These are phyloP conservation scores for Fennellomyces sp. DNA, from an alignment of 371 early-diverging fungal genomes.

Conservation along the genomic window DNA sequence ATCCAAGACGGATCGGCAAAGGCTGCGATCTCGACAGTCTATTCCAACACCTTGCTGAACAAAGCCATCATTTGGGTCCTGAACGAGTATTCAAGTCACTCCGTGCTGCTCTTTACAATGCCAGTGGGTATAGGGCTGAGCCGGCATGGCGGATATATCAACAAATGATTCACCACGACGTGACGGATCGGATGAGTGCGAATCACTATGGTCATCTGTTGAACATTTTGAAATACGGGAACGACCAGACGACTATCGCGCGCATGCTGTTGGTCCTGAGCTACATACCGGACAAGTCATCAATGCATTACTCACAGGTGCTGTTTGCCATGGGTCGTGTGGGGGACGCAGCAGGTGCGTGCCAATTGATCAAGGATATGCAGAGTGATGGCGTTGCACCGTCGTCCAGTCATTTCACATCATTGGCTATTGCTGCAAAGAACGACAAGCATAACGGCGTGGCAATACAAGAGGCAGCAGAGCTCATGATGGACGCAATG, in stretches of 20 bases:
- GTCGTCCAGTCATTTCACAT: slow-evolving; percentile 29
- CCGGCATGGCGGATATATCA: slow-evolving; percentile 42
- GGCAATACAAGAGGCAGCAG: slow-evolving; percentile 10
- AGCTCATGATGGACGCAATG: slow-evolving; percentile 28
- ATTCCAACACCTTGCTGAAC: slow-evolving; percentile 4
- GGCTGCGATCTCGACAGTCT: slow-evolving; percentile 11
- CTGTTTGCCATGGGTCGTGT: slow-evolving; percentile 36
- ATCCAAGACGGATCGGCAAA: slow-evolving; percentile 14
- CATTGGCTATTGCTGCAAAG: slow-evolving; percentile 28
- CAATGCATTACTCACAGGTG: slow-evolving; percentile 30
- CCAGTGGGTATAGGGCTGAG: slow-evolving; percentile 16
- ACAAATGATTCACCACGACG: slow-evolving; percentile 26
- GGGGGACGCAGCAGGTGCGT: slow-evolving; percentile 25
- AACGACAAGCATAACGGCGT: slow-evolving; percentile 1
- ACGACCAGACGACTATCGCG: slow-evolving; percentile 4
- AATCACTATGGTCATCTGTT: slow-evolving; percentile 44
- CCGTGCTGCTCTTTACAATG: slow-evolving; percentile 34
- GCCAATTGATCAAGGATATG: slow-evolving; percentile 22
- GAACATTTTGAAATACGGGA: slow-evolving; percentile 35
- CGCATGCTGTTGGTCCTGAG: slow-evolving; percentile 29
- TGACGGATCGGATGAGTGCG: slow-evolving; percentile 24
- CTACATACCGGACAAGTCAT: slow-evolving; percentile 23
- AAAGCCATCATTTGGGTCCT: not conserved
- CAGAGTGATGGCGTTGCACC: slow-evolving; percentile 11
- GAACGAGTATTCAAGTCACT: slow-evolving; percentile 26